Percentiles rank a stretch among this genome's conserved stretches.
phyloP scores from a whole-genome alignment of 2,329 filamentous ascomycete genomes.

The Emergomyces orientalis region DNA sequence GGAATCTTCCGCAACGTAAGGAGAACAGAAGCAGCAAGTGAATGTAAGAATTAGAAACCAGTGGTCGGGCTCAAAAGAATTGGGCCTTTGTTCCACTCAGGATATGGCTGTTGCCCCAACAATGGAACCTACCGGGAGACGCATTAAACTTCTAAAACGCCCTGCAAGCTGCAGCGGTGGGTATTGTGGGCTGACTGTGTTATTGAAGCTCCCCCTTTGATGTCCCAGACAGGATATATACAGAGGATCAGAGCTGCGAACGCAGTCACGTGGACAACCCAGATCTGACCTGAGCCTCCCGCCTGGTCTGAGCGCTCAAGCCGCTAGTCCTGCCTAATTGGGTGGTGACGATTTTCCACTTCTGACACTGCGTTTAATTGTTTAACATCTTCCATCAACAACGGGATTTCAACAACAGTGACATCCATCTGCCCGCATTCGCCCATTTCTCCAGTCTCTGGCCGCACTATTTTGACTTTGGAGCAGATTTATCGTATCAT shows the following conservation, averaged over 20 bases:
- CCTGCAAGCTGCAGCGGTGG: neutral
- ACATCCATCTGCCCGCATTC: neutral
- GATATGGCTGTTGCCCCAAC: neutral
- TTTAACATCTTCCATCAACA: neutral
- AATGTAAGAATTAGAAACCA: neutral
- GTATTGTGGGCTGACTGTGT: neutral
- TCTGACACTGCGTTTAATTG: too few species aligned
- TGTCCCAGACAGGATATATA: too few species aligned
- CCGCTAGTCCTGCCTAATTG: constrained; percentile 3
- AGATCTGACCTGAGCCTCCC: neutral
- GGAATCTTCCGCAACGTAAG: neutral
- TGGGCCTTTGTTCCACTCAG: neutral
- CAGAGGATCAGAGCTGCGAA: too few species aligned
- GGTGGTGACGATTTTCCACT: neutral
- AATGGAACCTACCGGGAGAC: neutral
- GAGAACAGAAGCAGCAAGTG: neutral
- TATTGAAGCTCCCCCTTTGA: neutral
- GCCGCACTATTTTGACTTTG: neutral
- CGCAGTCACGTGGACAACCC: neutral
- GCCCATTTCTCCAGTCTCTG: neutral
- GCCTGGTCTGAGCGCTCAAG: neutral
- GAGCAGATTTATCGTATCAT: neutral
- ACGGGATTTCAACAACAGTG: neutral
- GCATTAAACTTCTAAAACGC: neutral
- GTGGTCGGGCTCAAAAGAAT: neutral